Conservation (phyloP, 2,329 filamentous ascomycete species). For the Trichoderma gracile region DNA sequence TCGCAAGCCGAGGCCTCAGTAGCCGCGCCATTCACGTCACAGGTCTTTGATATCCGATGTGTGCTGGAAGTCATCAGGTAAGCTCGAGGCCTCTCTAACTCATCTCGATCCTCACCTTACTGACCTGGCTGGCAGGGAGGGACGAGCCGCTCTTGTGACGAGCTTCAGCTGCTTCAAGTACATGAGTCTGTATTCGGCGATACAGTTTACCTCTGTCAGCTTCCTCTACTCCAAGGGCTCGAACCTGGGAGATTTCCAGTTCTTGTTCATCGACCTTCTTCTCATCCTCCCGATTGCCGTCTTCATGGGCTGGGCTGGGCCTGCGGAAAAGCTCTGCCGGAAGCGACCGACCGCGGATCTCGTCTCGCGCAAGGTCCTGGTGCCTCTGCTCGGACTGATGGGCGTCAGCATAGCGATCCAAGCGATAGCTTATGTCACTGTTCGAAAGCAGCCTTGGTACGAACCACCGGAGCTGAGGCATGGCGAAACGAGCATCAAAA, state of each 20-base stretch:
- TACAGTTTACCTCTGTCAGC: constrained; percentile 96
- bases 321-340: constrained; percentile 71
- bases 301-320: constrained; percentile 97
- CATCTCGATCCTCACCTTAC: neutral
- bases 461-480: constrained; percentile 74
- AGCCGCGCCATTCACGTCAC: constrained; percentile 94
- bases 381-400: constrained; percentile 87
- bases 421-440: constrained; percentile 68
- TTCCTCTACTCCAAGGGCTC: constrained; percentile 93
- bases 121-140: constrained; percentile 62
- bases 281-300: constrained; percentile 95
- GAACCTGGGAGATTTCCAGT: constrained; percentile 97
- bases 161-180: constrained; percentile 99
- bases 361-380: constrained; percentile 88
- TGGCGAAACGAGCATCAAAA: constrained; percentile 80
- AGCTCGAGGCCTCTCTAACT: neutral
- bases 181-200: constrained; percentile 99
- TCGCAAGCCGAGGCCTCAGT: constrained; percentile 98
- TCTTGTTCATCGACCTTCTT: constrained; percentile 89
- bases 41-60: constrained; percentile 94
- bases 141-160: constrained; percentile 91
- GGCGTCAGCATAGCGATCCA: constrained; percentile 76
- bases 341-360: constrained; percentile 91
- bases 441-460: constrained; percentile 82
- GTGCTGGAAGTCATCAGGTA: constrained; percentile 87